A percentile compares a stretch with the other conserved stretches of the same genome.
phyloP scores from a whole-genome alignment of 345 rosid species.

The Psidium guajava region DNA sequence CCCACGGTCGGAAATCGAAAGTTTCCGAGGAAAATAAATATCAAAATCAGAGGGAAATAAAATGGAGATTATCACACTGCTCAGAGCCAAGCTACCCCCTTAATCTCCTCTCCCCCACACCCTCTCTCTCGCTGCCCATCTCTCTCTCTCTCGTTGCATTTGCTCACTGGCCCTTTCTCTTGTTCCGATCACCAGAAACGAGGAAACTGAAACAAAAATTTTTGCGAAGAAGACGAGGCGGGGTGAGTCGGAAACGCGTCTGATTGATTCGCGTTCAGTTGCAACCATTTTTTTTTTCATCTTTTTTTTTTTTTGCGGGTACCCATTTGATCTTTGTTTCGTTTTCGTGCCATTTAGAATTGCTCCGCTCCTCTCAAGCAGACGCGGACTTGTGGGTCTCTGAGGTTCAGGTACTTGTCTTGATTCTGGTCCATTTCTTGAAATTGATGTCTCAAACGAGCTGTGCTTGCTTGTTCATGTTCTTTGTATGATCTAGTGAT shows the following conservation, averaged over 20 bases:
- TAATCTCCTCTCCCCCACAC: background rate
- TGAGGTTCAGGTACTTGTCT: background rate
- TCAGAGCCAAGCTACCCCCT: background rate
- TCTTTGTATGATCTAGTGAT: background rate
- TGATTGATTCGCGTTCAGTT: background rate
- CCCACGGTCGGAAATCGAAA: background rate
- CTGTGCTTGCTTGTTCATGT: background rate
- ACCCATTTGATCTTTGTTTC: background rate
- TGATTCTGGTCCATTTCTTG: background rate
- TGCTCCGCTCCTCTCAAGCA: background rate
- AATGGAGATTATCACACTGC: background rate
- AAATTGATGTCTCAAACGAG: background rate
- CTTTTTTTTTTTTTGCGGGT: background rate
- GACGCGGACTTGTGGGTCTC: background rate
- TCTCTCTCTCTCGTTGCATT: background rate
- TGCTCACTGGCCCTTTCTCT: slow-evolving; percentile 1
- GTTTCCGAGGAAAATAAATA: background rate
- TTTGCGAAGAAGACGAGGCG: background rate
- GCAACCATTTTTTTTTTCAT: background rate
- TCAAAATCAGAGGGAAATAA: background rate
- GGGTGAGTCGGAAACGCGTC: background rate
- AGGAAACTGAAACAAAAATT: background rate
- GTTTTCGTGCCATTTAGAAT: background rate
- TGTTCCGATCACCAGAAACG: background rate
- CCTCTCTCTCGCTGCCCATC: background rate